Conservation (phyloP, 139 green algal species). For the Gonium pectorale region DNA sequence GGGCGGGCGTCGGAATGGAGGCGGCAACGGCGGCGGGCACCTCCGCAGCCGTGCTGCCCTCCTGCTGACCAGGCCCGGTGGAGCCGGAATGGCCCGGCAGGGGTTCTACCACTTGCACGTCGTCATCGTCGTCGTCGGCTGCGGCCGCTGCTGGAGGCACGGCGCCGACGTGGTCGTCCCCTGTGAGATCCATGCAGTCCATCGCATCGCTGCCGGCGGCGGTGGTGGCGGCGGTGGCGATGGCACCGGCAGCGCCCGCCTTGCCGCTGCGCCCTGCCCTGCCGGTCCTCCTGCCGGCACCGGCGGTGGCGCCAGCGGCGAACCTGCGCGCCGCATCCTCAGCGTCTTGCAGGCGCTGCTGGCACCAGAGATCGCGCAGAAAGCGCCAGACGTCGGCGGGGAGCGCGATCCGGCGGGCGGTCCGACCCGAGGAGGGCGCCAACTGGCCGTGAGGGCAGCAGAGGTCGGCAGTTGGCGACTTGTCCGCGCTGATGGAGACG, state of each 20-base stretch:
- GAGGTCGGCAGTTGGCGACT: slow-evolving; percentile 63
- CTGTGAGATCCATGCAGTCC: background rate
- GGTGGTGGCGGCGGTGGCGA: too few relatives aligned
- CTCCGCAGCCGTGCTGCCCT: background rate
- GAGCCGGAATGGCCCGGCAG: background rate
- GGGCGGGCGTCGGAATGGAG: background rate
- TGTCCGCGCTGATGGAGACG: slow-evolving; percentile 9
- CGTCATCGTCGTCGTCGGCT: background rate
- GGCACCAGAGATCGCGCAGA: slow-evolving; percentile 58
- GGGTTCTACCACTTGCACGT: background rate
- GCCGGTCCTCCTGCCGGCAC: background rate
- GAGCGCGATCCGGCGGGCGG: slow-evolving; percentile 55
- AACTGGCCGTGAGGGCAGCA: slow-evolving; percentile 73
- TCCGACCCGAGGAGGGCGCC: slow-evolving; percentile 32
- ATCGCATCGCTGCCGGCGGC: too few relatives aligned
- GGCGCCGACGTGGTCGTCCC: background rate
- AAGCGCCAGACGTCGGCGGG: slow-evolving; percentile 60
- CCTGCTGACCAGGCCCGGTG: background rate
- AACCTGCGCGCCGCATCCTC: slow-evolving; percentile 17
- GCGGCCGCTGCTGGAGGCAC: too few relatives aligned
- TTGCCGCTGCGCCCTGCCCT: background rate
- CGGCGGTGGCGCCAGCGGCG: background rate
- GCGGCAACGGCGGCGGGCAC: background rate
- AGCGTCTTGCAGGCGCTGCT: slow-evolving; percentile 30
- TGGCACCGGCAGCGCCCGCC: background rate